Conservation (phyloP, 805 yeast genomes). For the Candida ulmi region DNA sequence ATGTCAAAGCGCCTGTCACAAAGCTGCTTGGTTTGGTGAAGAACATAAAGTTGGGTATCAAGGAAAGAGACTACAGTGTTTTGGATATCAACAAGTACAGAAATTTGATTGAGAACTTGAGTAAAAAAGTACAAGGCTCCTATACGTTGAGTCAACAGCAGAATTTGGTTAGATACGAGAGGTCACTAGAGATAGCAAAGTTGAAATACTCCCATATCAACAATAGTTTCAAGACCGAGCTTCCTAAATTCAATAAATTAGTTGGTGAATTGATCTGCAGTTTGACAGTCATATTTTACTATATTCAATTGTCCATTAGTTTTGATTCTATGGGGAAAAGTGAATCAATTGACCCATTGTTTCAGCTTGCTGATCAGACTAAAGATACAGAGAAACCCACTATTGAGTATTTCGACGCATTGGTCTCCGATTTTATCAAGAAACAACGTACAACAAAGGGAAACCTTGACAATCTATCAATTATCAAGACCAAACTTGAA, state of each 20-base stretch:
- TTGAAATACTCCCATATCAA: constrained; percentile 35
- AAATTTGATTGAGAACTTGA: constrained; percentile 17
- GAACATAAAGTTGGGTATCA: constrained; percentile 24
- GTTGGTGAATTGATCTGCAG: constrained; percentile 27
- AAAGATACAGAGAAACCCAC: too few species aligned
- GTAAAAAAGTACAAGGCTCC: constrained; percentile 21
- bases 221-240: constrained; percentile 35
- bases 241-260: constrained; percentile 38
- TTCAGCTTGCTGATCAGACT: too few species aligned
- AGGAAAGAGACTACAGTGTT: constrained; percentile 28
- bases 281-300: constrained; percentile 28
- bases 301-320: constrained; percentile 28
- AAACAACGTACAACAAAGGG: too few species aligned
- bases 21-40: constrained; percentile 13
- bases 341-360: neutral
- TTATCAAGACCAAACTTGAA: neutral
- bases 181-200: constrained; percentile 25
- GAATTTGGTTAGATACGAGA: constrained; percentile 26
- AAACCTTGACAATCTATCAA: neutral
- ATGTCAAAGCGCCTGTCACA: constrained; percentile 19
- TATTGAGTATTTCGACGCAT: too few species aligned
- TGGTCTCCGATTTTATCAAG: too few species aligned
- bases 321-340: constrained; percentile 26
- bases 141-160: constrained; percentile 35
- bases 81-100: constrained; percentile 33